Evolutionary conservation across 164 flowering plant genomes (phyloP).

Genomic region (Litsea cubeba): DNA sequence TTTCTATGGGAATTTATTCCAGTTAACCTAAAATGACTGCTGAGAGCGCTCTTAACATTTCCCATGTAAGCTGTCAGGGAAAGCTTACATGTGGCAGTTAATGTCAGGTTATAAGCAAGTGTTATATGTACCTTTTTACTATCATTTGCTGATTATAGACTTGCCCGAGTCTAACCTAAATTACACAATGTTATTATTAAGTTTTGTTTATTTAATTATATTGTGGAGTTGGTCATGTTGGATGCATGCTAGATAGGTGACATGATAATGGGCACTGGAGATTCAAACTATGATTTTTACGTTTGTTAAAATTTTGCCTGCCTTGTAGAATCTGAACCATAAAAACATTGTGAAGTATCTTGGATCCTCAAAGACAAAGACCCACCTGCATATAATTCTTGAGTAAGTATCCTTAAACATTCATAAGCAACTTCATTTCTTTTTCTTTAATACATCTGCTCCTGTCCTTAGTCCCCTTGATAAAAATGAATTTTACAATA

Average conservation of each 20-base stretch:
- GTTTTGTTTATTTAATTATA: not conserved
- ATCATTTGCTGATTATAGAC: not conserved
- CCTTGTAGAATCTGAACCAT: constrained; percentile 85
- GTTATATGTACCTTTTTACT: not conserved
- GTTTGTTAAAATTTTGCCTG: not conserved
- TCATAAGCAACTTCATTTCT: not conserved
- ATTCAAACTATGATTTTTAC: not conserved
- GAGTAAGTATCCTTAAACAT: constrained; percentile 57
- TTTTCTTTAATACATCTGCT: not conserved
- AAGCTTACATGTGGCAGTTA: not conserved
- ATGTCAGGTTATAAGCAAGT: not conserved
- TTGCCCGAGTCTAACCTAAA: no score
- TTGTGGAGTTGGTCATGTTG: not conserved
- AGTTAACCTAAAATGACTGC: not conserved
- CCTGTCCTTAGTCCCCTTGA: not conserved
- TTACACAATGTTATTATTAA: no score
- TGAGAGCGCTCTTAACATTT: not conserved
- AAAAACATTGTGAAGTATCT: constrained; percentile 98
- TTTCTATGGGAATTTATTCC: no score
- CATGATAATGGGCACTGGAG: not conserved
- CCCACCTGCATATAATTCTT: constrained; percentile 90
- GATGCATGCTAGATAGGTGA: not conserved
- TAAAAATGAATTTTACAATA: not conserved
- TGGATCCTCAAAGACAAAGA: constrained; percentile 89
- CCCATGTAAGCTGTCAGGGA: not conserved